phyloP scores from a whole-genome alignment of 169 alveolate genomes.

The Eimeria necatrix region DNA sequence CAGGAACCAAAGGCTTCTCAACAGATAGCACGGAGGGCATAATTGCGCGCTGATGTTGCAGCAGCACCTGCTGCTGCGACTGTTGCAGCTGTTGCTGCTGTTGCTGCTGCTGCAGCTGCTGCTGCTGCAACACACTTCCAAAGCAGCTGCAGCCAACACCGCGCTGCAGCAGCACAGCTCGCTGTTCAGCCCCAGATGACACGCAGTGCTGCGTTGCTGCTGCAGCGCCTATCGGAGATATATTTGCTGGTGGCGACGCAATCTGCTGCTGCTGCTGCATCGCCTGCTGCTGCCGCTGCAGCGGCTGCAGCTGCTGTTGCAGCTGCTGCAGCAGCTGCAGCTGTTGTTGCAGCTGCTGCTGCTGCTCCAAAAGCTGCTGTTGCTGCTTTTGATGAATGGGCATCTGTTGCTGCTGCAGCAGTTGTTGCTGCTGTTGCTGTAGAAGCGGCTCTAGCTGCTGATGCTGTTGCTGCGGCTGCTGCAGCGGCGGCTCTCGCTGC shows the following conservation, averaged over 20 bases:
- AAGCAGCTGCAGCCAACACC: neutral
- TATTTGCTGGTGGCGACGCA: no score
- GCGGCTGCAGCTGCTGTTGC: no score
- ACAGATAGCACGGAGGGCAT: neutral
- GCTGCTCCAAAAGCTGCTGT: no score
- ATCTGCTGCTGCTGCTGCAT: no score
- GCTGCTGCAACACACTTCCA: constrained; percentile 8
- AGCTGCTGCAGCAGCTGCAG: no score
- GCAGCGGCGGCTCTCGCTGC: neutral
- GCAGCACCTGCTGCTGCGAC: neutral
- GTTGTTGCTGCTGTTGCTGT: neutral
- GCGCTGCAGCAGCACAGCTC: neutral
- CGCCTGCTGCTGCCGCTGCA: no score
- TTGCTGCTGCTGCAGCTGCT: constrained; percentile 5
- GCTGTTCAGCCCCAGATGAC: constrained; percentile 18
- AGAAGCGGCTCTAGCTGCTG: constrained; percentile 1
- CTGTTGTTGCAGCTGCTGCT: no score
- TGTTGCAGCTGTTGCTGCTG: constrained; percentile 5
- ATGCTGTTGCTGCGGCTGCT: constrained; percentile 29
- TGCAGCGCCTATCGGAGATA: no score
- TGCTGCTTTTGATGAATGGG: no score
- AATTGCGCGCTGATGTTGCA: neutral
- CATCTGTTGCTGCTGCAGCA: neutral
- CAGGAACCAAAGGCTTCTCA: neutral
- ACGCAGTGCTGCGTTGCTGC: constrained; percentile 28